Evolutionary conservation across 2,329 filamentous ascomycete genomes (phyloP).

Genomic region (Chaetomiaceae sp.): DNA sequence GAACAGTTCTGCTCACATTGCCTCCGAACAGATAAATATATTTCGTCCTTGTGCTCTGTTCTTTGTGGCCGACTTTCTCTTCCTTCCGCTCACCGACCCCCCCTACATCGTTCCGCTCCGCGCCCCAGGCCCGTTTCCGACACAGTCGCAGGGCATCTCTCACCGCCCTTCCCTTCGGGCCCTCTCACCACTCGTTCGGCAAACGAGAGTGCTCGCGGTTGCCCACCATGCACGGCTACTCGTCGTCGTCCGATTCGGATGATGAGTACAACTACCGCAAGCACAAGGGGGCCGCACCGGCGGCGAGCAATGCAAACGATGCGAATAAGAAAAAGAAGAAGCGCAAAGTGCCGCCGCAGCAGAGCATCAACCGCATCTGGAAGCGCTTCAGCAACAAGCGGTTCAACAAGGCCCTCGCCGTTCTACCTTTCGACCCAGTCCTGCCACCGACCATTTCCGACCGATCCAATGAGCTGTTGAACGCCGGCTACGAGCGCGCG

Average conservation of each 20-base stretch:
- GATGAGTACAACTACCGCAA: slow-evolving; percentile 29
- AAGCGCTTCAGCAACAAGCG: slow-evolving; percentile 55
- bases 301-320: slow-evolving; percentile 20
- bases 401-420: slow-evolving; percentile 61
- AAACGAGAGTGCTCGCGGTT: slow-evolving; percentile 2
- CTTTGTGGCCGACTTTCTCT: not conserved
- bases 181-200: not conserved
- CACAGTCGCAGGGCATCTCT: not conserved
- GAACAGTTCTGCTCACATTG: slow-evolving; percentile 7
- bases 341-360: slow-evolving; percentile 57
- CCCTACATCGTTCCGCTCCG: not conserved
- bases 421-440: slow-evolving; percentile 61
- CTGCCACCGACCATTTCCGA: slow-evolving; percentile 46
- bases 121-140: not conserved
- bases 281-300: slow-evolving; percentile 22
- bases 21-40: slow-evolving; percentile 10
- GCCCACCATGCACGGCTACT: slow-evolving; percentile 30
- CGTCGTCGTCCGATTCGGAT: slow-evolving; percentile 30
- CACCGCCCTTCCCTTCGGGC: slow-evolving; percentile 7
- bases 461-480: slow-evolving; percentile 56
- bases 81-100: not conserved
- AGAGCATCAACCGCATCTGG: slow-evolving; percentile 65
- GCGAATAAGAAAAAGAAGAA: slow-evolving; percentile 54
- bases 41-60: not conserved
- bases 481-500: slow-evolving; percentile 59